Percentiles rank a stretch among this genome's conserved stretches.
Evolutionary conservation across 345 rosid genomes (phyloP).

Genomic region (Cardamine resedifolia): DNA sequence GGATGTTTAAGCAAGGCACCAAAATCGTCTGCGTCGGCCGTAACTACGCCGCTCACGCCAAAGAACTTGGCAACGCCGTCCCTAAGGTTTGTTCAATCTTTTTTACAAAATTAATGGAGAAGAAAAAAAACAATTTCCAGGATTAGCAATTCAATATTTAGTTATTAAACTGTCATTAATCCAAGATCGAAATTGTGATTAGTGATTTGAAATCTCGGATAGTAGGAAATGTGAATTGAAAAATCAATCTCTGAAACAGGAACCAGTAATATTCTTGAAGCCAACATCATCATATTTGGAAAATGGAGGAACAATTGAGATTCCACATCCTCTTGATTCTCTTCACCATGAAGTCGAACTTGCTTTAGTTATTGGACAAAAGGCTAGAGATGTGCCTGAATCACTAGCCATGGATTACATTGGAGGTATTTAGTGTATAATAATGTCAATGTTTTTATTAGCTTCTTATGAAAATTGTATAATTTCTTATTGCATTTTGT

Average conservation of each 20-base stretch:
- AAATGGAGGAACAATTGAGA: slow-evolving; percentile 88
- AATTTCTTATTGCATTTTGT: not conserved
- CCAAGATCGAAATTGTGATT: not conserved
- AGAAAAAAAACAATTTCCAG: too few species aligned
- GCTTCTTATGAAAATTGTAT: not conserved
- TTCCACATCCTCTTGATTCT: slow-evolving; percentile 69
- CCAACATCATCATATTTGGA: slow-evolving; percentile 93
- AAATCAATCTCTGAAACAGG: slow-evolving; percentile 43
- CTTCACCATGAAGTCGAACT: slow-evolving; percentile 95
- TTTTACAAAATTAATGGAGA: not conserved
- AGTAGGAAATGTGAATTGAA: too few species aligned
- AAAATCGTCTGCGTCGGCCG: slow-evolving; percentile 97
- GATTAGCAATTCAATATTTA: too few species aligned
- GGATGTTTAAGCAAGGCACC: slow-evolving; percentile 67
- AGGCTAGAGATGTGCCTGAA: slow-evolving; percentile 83
- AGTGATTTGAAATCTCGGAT: not conserved
- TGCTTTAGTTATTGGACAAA: slow-evolving; percentile 74
- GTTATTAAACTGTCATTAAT: not conserved
- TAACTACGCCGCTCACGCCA: slow-evolving; percentile 96
- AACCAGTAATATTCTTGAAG: slow-evolving; percentile 87
- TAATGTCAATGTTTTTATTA: not conserved
- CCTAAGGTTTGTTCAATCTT: slow-evolving; percentile 57
- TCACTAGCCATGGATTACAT: slow-evolving; percentile 77
- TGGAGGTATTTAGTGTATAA: slow-evolving; percentile 49
- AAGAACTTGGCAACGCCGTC: slow-evolving; percentile 96